Conservation (phyloP, 768 basidiomycete species). For the Pleurotus tuber-regium region DNA sequence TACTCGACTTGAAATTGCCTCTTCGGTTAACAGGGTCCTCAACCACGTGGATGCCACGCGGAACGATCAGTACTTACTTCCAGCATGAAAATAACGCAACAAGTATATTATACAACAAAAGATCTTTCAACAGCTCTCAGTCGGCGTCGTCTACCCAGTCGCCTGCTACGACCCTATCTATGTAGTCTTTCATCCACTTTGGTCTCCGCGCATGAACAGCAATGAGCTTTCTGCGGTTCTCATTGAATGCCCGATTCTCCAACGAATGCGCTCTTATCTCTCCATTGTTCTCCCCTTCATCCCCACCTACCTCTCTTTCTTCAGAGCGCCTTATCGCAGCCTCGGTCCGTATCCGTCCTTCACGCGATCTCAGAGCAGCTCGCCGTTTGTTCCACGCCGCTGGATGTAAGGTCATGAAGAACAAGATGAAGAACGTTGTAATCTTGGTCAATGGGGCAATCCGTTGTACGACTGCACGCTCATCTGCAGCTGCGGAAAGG, state of each 20-base stretch:
- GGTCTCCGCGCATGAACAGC: slow-evolving; percentile 52
- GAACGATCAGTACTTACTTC: background rate
- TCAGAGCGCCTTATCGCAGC: slow-evolving; percentile 41
- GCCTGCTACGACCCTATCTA: slow-evolving; percentile 57
- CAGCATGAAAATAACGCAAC: background rate
- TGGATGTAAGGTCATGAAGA: slow-evolving; percentile 65
- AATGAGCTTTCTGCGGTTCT: slow-evolving; percentile 39
- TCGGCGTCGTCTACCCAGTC: slow-evolving; percentile 73
- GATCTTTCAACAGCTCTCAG: slow-evolving; percentile 19
- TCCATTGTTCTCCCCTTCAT: slow-evolving; percentile 24
- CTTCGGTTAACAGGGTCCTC: background rate
- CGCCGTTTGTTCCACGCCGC: slow-evolving; percentile 73
- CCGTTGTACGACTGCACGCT: slow-evolving; percentile 24
- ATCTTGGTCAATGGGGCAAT: slow-evolving; percentile 50
- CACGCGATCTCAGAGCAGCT: slow-evolving; percentile 53
- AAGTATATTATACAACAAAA: background rate
- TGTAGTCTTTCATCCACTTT: slow-evolving; percentile 62
- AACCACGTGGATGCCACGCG: background rate
- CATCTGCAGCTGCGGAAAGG: slow-evolving; percentile 30
- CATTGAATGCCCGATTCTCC: slow-evolving; percentile 30
- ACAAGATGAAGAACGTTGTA: slow-evolving; percentile 51
- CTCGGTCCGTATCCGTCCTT: slow-evolving; percentile 68
- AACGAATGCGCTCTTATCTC: slow-evolving; percentile 25
- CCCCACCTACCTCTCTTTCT: slow-evolving; percentile 19
- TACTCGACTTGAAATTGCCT: too few relatives aligned